Percentiles rank a stretch among this genome's conserved stretches.
Evolutionary conservation across 1,139 yeast genomes (phyloP).

Genomic region (Yamadazyma blattariae): DNA sequence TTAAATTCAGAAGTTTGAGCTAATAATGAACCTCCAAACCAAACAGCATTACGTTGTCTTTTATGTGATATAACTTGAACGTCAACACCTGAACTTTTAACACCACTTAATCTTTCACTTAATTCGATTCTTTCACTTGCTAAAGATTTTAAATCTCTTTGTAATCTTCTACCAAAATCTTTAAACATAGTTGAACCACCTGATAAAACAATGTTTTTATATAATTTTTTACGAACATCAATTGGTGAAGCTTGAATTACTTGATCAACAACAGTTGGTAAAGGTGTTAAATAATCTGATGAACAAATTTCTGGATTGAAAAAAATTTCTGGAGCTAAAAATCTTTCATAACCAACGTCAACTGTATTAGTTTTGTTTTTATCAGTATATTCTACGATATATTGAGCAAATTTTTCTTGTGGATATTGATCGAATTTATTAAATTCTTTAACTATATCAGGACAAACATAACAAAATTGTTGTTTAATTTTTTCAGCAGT

Average conservation of each 20-base stretch:
- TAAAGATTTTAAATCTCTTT: conserved; percentile 84
- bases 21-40: conserved; percentile 97
- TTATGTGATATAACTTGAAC: conserved; percentile 97
- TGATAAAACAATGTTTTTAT: conserved; percentile 89
- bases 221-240: conserved; percentile 95
- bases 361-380: conserved; percentile 65
- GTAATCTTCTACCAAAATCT: conserved; percentile 95
- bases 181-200: conserved; percentile 99
- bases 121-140: conserved; percentile 86
- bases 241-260: conserved; percentile 95
- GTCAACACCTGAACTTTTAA: conserved; percentile 91
- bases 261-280: conserved; percentile 91
- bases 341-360: conserved; percentile 96
- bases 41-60: conserved; percentile 97
- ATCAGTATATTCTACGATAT: conserved; percentile 77
- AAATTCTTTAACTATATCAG: conserved; percentile 96
- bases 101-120: conserved; percentile 77
- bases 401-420: conserved; percentile 84
- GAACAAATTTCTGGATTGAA: conserved; percentile 97
- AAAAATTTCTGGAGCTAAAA: conserved; percentile 97
- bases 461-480: conserved; percentile 94
- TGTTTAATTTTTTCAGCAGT: conserved; percentile 97
- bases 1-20: conserved; percentile 97
- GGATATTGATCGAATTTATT: conserved; percentile 92
- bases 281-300: conserved; percentile 91